These are phyloP conservation scores for Margaritispora aquatica DNA, from an alignment of 495 filamentous ascomycete species.

Conservation along the genomic window DNA sequence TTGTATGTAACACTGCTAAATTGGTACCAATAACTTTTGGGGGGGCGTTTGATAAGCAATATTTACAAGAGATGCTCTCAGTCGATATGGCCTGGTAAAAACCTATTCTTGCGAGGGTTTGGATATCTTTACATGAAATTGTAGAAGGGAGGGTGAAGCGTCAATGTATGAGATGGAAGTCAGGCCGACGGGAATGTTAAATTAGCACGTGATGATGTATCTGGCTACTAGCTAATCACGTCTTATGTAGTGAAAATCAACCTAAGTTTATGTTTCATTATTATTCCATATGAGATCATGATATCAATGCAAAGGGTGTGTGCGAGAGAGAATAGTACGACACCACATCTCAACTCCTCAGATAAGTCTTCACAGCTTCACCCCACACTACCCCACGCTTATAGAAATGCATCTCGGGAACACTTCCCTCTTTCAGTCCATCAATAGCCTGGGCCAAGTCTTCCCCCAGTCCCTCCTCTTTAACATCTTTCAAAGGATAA, in stretches of 20 bases:
- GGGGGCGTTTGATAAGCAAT: too few species aligned
- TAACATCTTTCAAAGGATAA: conserved; percentile 61
- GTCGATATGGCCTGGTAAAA: too few species aligned
- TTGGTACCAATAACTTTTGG: too few species aligned
- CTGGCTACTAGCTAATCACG: too few species aligned
- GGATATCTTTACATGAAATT: too few species aligned
- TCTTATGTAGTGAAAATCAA: too few species aligned
- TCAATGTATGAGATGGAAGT: neutral
- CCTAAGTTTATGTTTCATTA: too few species aligned
- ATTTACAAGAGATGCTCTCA: too few species aligned
- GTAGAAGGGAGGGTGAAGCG: neutral
- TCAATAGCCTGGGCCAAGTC: conserved; percentile 66
- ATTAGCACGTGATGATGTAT: neutral
- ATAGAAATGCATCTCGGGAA: conserved; percentile 60
- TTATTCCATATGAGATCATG: too few species aligned
- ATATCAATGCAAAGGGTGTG: too few species aligned
- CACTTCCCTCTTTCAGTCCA: conserved; percentile 62
- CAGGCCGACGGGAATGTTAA: neutral
- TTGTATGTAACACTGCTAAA: too few species aligned
- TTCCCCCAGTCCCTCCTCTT: conserved; percentile 59
- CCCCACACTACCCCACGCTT: conserved; percentile 66
- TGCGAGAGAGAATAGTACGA: neutral
- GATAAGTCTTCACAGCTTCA: conserved; percentile 50
- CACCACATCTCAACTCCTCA: conserved; percentile 33
- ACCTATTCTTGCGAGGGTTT: too few species aligned